phyloP scores from a whole-genome alignment of 257 asterid species.

The Primulina eburnea region DNA sequence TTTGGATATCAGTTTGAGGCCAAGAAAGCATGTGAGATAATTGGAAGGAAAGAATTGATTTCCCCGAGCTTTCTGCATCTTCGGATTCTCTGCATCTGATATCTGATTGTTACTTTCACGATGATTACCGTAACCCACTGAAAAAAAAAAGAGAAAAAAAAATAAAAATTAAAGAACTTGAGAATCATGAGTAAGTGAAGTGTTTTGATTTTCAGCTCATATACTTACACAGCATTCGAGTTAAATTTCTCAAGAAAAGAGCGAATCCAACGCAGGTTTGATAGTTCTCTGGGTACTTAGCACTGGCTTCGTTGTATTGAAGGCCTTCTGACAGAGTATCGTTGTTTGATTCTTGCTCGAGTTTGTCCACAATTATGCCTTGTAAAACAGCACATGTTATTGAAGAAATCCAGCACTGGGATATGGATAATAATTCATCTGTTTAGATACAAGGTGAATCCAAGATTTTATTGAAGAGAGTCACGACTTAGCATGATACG shows the following conservation, averaged over 20 bases:
- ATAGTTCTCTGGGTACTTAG: conserved; percentile 25
- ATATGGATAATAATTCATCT: no score
- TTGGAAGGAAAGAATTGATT: conserved; percentile 24
- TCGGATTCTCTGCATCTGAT: conserved; percentile 7
- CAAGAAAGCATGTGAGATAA: conserved; percentile 20
- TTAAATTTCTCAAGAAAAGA: neutral
- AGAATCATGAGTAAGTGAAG: neutral
- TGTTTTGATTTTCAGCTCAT: no score
- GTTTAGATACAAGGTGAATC: no score
- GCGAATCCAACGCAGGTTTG: conserved; percentile 19
- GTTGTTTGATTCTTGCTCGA: neutral
- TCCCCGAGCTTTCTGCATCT: conserved; percentile 11
- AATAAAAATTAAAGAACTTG: neutral
- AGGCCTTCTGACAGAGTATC: neutral
- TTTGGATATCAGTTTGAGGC: conserved; percentile 27
- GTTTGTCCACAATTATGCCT: conserved; percentile 34
- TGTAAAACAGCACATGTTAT: neutral
- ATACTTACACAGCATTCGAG: conserved; percentile 19
- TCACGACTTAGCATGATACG: no score
- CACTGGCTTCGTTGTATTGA: neutral
- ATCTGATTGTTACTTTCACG: neutral
- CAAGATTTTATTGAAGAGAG: no score
- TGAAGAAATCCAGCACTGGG: no score
- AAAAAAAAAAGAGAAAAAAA: neutral
- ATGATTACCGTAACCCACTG: conserved; percentile 6